These are phyloP conservation scores for Hibiscus mutabilis DNA, from an alignment of 345 rosid genomes.

Conservation along the genomic window DNA sequence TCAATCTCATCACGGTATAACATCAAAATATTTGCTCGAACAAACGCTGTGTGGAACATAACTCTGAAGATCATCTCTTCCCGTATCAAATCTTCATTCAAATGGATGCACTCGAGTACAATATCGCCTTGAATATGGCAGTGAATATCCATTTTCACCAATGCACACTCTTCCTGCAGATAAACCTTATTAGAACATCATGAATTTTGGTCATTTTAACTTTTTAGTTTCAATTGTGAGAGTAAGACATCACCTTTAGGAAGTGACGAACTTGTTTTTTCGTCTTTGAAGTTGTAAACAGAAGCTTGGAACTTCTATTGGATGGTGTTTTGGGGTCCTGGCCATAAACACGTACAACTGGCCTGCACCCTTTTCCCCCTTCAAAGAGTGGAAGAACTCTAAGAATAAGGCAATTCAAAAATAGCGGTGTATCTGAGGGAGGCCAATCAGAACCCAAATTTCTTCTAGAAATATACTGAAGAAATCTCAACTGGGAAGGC, in stretches of 20 bases:
- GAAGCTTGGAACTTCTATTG: conserved; percentile 81
- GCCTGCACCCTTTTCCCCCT: conserved; percentile 79
- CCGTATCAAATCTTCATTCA: conserved; percentile 54
- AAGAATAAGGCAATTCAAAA: conserved; percentile 78
- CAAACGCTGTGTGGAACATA: conserved; percentile 91
- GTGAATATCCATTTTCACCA: conserved; percentile 72
- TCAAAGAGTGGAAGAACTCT: conserved; percentile 72
- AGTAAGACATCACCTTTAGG: conserved; percentile 47
- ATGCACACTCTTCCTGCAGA: conserved; percentile 72
- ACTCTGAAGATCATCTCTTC: conserved; percentile 84
- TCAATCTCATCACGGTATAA: conserved; percentile 79
- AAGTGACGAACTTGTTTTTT: conserved; percentile 60
- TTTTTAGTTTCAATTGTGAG: conserved; percentile 12
- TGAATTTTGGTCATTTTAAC: conserved; percentile 6
- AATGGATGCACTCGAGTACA: conserved; percentile 86
- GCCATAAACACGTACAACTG: conserved; percentile 75
- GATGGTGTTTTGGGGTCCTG: conserved; percentile 73
- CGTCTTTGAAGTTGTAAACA: conserved; percentile 61
- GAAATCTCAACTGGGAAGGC: conserved; percentile 94
- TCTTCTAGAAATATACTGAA: conserved; percentile 94
- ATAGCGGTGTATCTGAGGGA: conserved; percentile 82
- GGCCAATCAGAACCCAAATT: conserved; percentile 91
- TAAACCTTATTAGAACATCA: conserved; percentile 22
- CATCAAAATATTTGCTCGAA: conserved; percentile 64
- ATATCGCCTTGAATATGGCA: conserved; percentile 93